phyloP scores from a whole-genome alignment of 345 rosid species.

The Eucalyptus victrix region DNA sequence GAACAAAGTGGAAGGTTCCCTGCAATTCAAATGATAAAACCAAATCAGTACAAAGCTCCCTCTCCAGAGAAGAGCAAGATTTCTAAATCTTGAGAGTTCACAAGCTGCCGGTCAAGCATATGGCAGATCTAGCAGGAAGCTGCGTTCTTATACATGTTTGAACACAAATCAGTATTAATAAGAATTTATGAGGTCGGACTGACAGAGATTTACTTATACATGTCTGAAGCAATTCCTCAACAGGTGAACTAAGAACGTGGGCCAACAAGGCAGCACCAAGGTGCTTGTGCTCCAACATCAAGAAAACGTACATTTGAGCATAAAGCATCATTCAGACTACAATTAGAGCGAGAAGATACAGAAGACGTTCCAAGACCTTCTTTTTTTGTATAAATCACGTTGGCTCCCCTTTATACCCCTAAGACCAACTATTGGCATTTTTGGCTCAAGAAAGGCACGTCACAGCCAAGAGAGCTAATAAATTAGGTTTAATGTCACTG shows the following conservation, averaged over 20 bases:
- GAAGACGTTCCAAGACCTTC: neutral
- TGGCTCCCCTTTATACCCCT: neutral
- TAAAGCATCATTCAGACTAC: neutral
- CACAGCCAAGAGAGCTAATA: neutral
- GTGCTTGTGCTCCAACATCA: neutral
- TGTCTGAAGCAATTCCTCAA: neutral
- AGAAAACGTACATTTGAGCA: neutral
- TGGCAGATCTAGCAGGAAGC: neutral
- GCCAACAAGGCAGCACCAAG: neutral
- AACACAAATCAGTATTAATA: neutral
- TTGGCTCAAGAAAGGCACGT: neutral
- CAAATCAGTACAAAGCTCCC: neutral
- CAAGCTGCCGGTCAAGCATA: neutral
- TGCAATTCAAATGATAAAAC: constrained; percentile 14
- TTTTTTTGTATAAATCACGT: neutral
- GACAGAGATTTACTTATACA: neutral
- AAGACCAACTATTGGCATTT: neutral
- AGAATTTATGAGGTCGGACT: neutral
- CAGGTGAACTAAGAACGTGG: neutral
- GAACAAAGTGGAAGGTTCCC: constrained; percentile 53
- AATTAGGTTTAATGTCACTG: neutral
- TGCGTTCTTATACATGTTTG: neutral
- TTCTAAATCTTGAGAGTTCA: neutral
- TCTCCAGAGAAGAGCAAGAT: neutral
- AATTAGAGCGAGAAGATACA: neutral